Conservation (phyloP, 441 rosid species). For the Corymbia citriodora region DNA sequence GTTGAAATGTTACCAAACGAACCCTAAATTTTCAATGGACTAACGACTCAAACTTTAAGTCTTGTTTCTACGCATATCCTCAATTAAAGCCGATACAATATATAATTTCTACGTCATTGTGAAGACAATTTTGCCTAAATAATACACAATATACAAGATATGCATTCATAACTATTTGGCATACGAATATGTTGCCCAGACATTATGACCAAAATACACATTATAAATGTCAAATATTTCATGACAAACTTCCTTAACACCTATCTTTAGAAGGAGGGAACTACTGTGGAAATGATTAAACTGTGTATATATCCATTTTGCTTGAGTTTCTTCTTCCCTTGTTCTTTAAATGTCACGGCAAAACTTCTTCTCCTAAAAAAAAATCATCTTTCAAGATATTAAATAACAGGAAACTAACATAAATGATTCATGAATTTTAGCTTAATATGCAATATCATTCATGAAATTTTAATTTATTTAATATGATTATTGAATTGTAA, state of each 20-base stretch:
- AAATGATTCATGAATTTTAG: too few relatives aligned
- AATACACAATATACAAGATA: neutral
- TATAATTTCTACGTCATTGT: neutral
- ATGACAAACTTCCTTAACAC: neutral
- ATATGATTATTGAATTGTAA: too few relatives aligned
- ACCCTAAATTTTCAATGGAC: neutral
- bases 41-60: neutral
- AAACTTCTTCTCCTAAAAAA: neutral
- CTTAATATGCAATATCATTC: rapidly evolving
- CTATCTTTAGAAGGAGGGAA: neutral
- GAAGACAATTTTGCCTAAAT: neutral
- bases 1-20: neutral
- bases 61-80: neutral
- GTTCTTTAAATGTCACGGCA: neutral
- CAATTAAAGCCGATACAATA: neutral
- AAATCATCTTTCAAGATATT: neutral
- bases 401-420: neutral
- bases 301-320: neutral
- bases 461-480: too few relatives aligned
- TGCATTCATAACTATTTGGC: neutral
- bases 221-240: neutral
- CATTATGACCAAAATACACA: neutral
- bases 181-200: neutral
- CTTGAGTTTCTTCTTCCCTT: neutral
- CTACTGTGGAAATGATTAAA: neutral